A percentile compares a stretch with the other conserved stretches of the same genome.
These are phyloP conservation scores for Gentiana macrophylla DNA, from an alignment of 257 asterid genomes.

Conservation along the genomic window DNA sequence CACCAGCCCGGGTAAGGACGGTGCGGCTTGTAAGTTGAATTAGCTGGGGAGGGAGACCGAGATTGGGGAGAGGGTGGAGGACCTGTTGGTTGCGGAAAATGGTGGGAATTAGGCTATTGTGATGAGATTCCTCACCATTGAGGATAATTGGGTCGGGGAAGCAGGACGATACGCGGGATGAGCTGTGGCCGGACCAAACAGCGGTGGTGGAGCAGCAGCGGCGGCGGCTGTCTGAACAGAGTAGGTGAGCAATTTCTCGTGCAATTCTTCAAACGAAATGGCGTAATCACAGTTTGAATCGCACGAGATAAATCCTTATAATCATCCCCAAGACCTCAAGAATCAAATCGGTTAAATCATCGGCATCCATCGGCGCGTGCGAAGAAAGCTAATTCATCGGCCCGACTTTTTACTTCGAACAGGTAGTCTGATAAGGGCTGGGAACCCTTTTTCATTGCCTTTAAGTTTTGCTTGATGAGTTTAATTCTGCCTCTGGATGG, in stretches of 20 bases:
- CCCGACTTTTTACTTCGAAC: not conserved
- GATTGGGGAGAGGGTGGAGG: no score
- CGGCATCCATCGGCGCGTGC: not conserved
- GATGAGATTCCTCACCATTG: not conserved
- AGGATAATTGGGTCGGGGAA: not conserved
- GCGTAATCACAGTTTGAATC: not conserved
- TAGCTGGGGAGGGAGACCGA: no score
- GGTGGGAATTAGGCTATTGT: not conserved
- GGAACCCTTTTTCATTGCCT: not conserved
- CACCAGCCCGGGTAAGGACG: not conserved
- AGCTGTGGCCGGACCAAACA: not conserved
- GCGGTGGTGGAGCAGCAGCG: not conserved
- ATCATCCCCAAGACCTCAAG: not conserved
- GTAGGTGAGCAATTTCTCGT: not conserved
- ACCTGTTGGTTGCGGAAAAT: no score
- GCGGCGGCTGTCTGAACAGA: not conserved
- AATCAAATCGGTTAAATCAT: not conserved
- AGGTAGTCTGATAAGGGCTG: not conserved
- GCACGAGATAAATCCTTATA: not conserved
- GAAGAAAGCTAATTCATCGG: constrained; percentile 5
- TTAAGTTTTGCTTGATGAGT: not conserved
- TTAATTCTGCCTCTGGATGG: not conserved
- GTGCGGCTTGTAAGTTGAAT: no score
- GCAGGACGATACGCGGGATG: not conserved
- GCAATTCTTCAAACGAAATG: not conserved